These are phyloP conservation scores for Mycena crocata DNA, from an alignment of 768 basidiomycete species.

Conservation along the genomic window DNA sequence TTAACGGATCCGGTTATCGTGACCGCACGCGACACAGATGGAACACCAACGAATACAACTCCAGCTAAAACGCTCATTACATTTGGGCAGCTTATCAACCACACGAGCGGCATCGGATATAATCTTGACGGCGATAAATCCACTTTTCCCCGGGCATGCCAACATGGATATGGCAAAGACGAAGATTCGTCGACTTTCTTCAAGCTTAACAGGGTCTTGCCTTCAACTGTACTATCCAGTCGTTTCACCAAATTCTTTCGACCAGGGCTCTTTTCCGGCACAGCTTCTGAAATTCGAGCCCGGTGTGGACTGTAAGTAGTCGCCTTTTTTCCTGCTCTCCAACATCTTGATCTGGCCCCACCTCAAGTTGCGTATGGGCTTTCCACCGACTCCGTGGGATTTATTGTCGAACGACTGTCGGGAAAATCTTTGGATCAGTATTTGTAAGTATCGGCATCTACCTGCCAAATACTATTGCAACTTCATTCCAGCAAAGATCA, in stretches of 20 bases:
- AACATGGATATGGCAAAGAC: constrained; percentile 37
- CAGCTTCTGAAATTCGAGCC: constrained; percentile 46
- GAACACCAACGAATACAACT: constrained; percentile 31
- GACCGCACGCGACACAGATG: constrained; percentile 32
- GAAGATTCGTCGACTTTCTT: constrained; percentile 38
- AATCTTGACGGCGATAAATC: constrained; percentile 22
- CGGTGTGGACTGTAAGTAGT: constrained; percentile 41
- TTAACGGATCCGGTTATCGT: constrained; percentile 37
- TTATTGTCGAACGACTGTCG: constrained; percentile 44
- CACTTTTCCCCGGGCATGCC: constrained; percentile 31
- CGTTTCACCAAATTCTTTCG: neutral
- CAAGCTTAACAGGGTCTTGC: constrained; percentile 34
- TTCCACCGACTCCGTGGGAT: constrained; percentile 45
- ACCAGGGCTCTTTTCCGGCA: constrained; percentile 38
- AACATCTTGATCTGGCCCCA: neutral
- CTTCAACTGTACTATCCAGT: no score
- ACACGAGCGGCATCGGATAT: constrained; percentile 47
- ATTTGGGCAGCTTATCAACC: constrained; percentile 46
- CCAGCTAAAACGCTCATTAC: constrained; percentile 39
- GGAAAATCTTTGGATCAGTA: constrained; percentile 43
- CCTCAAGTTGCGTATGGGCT: constrained; percentile 45
- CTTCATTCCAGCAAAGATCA: constrained; percentile 40
- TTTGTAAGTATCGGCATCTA: constrained; percentile 33
- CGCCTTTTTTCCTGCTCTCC: constrained; percentile 3
- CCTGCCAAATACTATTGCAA: neutral